Percentiles rank a stretch among this genome's conserved stretches.
These are phyloP conservation scores for Candida buenavistaensis DNA, from an alignment of 1,139 yeast species.

Conservation along the genomic window DNA sequence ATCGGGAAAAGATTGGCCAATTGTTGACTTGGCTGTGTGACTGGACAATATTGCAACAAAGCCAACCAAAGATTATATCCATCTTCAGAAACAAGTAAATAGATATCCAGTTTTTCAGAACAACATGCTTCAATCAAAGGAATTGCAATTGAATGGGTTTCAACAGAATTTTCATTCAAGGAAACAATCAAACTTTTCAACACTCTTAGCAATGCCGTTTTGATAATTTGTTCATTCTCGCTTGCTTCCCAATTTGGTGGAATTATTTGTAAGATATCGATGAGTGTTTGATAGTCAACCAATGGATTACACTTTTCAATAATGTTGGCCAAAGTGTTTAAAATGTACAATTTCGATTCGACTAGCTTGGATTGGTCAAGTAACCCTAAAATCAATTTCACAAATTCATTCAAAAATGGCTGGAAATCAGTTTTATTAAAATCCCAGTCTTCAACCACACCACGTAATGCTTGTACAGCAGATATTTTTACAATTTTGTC, in stretches of 20 bases:
- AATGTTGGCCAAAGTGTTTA: conserved; percentile 65
- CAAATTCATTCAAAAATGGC: conserved; percentile 59
- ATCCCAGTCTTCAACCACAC: conserved; percentile 83
- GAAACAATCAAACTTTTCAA: conserved; percentile 66
- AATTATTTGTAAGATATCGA: conserved; percentile 57
- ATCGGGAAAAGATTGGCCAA: conserved; percentile 49
- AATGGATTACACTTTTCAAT: conserved; percentile 67
- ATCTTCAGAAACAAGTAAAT: conserved; percentile 75
- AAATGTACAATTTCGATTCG: conserved; percentile 72
- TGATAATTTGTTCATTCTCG: conserved; percentile 64
- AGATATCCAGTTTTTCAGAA: conserved; percentile 53
- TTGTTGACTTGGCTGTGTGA: conserved; percentile 17
- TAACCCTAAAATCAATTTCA: conserved; percentile 46
- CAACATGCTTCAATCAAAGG: conserved; percentile 73
- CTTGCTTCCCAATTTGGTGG: conserved; percentile 76
- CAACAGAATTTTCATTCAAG: conserved; percentile 56
- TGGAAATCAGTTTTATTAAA: conserved; percentile 66
- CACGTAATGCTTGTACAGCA: conserved; percentile 68
- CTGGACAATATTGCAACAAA: conserved; percentile 57
- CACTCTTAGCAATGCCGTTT: conserved; percentile 69
- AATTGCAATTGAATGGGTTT: conserved; percentile 62
- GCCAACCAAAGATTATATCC: conserved; percentile 85
- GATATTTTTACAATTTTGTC: conserved; percentile 79
- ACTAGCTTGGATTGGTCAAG: conserved; percentile 52
- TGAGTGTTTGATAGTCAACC: conserved; percentile 49